These are phyloP conservation scores for Tylopilus felleus DNA, from an alignment of 768 basidiomycete genomes.

Conservation along the genomic window DNA sequence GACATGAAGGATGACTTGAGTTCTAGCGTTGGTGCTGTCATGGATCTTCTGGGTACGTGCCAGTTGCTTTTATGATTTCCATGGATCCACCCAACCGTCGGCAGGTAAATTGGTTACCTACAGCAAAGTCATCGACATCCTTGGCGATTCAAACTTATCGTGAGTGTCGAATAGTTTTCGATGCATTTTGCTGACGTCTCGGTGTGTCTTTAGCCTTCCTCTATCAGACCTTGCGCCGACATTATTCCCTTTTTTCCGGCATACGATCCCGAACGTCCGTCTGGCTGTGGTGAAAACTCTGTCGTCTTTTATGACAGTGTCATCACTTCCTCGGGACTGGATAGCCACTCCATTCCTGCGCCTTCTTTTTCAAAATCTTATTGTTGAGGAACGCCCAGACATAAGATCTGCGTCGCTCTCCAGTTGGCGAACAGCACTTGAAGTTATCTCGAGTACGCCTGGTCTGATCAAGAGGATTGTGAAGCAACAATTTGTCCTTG, in stretches of 20 bases:
- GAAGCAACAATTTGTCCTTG: constrained; percentile 58
- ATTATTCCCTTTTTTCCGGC: constrained; percentile 94
- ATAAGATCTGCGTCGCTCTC: constrained; percentile 69
- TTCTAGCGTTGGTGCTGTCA: constrained; percentile 94
- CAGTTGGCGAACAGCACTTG: constrained; percentile 72
- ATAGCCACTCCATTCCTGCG: constrained; percentile 71
- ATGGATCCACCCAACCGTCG: constrained; percentile 3
- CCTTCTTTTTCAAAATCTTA: constrained; percentile 88
- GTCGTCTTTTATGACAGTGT: constrained; percentile 77
- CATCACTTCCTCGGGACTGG: constrained; percentile 77
- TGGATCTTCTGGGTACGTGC: constrained; percentile 85
- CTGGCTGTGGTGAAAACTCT: constrained; percentile 89
- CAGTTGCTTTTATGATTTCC: constrained; percentile 10
- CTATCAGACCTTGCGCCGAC: constrained; percentile 81
- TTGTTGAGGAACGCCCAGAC: constrained; percentile 86
- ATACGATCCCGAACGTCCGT: constrained; percentile 91
- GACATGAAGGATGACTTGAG: too few species aligned
- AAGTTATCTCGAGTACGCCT: constrained; percentile 44
- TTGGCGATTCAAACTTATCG: constrained; percentile 68
- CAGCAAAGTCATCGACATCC: constrained; percentile 69
- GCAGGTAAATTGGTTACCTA: constrained; percentile 81
- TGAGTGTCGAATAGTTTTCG: constrained; percentile 39
- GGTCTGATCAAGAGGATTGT: constrained; percentile 52
- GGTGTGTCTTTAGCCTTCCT: constrained; percentile 51
- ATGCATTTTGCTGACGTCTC: constrained; percentile 3